A percentile compares a stretch with the other conserved stretches of the same genome.
Conservation (phyloP, 352 stramenopile genomes). For the Sclerospora graminicola region DNA sequence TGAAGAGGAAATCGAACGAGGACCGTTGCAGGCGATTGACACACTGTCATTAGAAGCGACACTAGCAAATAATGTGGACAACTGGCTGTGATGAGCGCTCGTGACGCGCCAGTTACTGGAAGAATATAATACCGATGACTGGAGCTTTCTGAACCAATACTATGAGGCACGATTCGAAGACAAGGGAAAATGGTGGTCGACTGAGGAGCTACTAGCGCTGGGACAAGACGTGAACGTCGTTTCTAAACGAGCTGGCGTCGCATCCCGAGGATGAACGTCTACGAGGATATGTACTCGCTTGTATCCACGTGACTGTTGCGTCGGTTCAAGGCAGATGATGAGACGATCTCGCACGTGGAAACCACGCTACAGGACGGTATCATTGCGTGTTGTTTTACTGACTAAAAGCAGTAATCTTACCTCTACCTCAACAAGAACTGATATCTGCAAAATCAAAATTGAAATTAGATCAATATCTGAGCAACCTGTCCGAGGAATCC, state of each 20-base stretch:
- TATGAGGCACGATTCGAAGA: slow-evolving; percentile 42
- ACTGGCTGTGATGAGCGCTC: slow-evolving; percentile 40
- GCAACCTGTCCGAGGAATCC: slow-evolving; percentile 24
- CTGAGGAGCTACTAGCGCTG: slow-evolving; percentile 19
- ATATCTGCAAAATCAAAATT: slow-evolving; percentile 28
- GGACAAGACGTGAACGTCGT: slow-evolving; percentile 19
- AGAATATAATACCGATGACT: slow-evolving; percentile 76
- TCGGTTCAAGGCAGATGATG: slow-evolving; percentile 19
- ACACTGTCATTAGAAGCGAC: slow-evolving; percentile 53
- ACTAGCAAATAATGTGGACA: slow-evolving; percentile 35
- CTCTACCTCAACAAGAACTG: slow-evolving; percentile 28
- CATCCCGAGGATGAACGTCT: slow-evolving; percentile 38
- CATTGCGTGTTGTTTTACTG: slow-evolving; percentile 69
- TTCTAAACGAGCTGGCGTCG: slow-evolving; percentile 37
- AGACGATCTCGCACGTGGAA: slow-evolving; percentile 25
- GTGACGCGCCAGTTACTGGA: slow-evolving; percentile 55
- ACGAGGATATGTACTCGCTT: slow-evolving; percentile 55
- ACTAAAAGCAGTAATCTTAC: slow-evolving; percentile 68
- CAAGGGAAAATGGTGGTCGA: background rate
- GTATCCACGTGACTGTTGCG: slow-evolving; percentile 46
- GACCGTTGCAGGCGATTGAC: slow-evolving; percentile 75
- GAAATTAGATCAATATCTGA: slow-evolving; percentile 27
- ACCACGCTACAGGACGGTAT: slow-evolving; percentile 36
- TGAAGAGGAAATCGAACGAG: slow-evolving; percentile 78
- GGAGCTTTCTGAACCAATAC: slow-evolving; percentile 66